A percentile compares a stretch with the other conserved stretches of the same genome.
These are phyloP conservation scores for Monosporascus sp. DNA, from an alignment of 2,329 filamentous ascomycete genomes.

Conservation along the genomic window DNA sequence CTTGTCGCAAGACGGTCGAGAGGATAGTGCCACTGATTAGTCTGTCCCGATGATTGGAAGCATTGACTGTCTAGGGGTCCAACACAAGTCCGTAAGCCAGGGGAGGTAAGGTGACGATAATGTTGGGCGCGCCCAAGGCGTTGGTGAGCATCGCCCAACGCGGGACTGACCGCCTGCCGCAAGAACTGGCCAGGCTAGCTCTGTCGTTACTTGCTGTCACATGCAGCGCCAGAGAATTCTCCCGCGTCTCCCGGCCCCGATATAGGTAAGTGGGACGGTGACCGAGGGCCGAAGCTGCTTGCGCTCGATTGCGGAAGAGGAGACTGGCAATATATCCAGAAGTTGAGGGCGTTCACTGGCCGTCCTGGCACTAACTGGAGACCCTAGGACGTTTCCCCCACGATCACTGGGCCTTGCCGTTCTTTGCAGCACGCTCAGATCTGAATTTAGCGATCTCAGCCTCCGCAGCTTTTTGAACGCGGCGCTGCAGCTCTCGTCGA, in stretches of 20 bases:
- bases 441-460: conserved; percentile 73
- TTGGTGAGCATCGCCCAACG: neutral
- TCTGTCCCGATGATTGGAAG: neutral
- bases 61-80: neutral
- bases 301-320: neutral
- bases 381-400: neutral
- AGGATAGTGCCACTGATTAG: neutral
- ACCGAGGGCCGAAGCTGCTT: too few relatives aligned
- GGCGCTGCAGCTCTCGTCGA: conserved; percentile 75
- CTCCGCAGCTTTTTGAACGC: conserved; percentile 71
- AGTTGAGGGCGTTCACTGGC: neutral
- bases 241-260: neutral
- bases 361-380: neutral
- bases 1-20: neutral
- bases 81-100: neutral
- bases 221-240: neutral
- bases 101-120: neutral
- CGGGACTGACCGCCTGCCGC: neutral
- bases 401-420: conserved; percentile 46
- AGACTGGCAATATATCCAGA: neutral
- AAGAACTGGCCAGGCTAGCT: neutral
- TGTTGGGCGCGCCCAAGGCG: neutral
- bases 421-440: conserved; percentile 35
- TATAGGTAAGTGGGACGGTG: neutral
- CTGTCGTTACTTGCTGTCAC: neutral